Conservation (phyloP, 2,329 filamentous ascomycete genomes). For the Sporothrix phasma region DNA sequence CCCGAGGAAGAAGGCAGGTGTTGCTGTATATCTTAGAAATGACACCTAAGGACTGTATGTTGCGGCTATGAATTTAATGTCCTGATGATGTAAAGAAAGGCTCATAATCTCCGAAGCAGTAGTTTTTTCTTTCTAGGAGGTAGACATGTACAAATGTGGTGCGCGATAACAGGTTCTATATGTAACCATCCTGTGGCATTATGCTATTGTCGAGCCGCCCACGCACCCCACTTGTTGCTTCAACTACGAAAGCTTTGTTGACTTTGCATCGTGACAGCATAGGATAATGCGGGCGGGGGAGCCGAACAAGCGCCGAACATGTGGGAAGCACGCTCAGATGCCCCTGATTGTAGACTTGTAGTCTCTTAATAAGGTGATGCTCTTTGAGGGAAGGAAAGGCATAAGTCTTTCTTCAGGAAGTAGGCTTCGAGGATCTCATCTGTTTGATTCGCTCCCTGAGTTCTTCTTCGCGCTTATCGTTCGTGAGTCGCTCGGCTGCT, state of each 20-base stretch:
- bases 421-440: slow-evolving; percentile 42
- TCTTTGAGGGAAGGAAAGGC: not conserved
- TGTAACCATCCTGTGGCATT: slow-evolving; percentile 7
- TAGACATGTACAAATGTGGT: too few relatives aligned
- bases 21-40: not conserved
- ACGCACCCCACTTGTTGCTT: not conserved
- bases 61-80: not conserved
- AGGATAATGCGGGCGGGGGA: not conserved
- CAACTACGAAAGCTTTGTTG: not conserved
- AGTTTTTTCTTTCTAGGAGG: not conserved
- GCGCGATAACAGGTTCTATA: not conserved
- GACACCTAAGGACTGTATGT: not conserved
- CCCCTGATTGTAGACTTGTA: not conserved
- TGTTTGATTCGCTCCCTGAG: slow-evolving; percentile 45
- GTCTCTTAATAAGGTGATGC: not conserved
- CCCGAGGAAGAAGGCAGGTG: not conserved
- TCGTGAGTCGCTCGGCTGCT: slow-evolving; percentile 33
- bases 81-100: not conserved
- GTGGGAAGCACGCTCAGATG: not conserved
- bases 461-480: slow-evolving; percentile 39
- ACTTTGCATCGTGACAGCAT: not conserved
- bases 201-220: not conserved
- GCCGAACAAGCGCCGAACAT: not conserved
- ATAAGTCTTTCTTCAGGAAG: slow-evolving; percentile 38
- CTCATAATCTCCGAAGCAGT: not conserved